These are phyloP conservation scores for Massarina eburnea DNA, from an alignment of 2,329 filamentous ascomycete species.

Conservation along the genomic window DNA sequence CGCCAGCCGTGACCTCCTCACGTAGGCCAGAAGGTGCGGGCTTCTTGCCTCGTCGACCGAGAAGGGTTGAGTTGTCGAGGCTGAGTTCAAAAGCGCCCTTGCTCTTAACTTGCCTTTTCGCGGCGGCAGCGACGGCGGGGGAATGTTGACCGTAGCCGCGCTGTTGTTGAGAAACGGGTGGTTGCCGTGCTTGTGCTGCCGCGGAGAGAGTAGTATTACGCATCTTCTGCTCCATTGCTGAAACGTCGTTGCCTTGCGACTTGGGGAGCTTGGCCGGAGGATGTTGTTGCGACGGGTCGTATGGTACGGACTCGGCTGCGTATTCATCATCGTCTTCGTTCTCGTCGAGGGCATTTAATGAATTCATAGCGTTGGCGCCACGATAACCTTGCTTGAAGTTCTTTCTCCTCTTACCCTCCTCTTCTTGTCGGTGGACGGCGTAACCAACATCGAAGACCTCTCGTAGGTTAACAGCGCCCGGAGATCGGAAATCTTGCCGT, in stretches of 20 bases:
- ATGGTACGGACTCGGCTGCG: constrained; percentile 61
- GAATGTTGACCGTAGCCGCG: constrained; percentile 89
- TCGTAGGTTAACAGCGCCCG: constrained; percentile 89
- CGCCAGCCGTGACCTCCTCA: constrained; percentile 42
- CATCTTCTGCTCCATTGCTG: constrained; percentile 83
- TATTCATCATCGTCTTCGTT: constrained; percentile 68
- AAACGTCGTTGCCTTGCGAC: constrained; percentile 62
- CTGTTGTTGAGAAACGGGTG: constrained; percentile 50
- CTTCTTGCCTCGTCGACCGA: constrained; percentile 69
- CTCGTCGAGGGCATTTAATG: constrained; percentile 66
- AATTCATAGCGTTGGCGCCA: constrained; percentile 64
- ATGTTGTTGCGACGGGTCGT: constrained; percentile 50
- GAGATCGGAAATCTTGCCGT: constrained; percentile 90
- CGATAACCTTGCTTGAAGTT: constrained; percentile 73
- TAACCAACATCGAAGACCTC: constrained; percentile 99
- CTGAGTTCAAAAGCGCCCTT: constrained; percentile 90
- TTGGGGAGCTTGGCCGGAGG: constrained; percentile 69
- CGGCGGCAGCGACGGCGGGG: constrained; percentile 78
- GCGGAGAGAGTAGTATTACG: constrained; percentile 75
- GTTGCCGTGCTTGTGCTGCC: constrained; percentile 63
- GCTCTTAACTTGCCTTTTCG: constrained; percentile 75
- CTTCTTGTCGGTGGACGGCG: constrained; percentile 93
- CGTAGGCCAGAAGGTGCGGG: constrained; percentile 49
- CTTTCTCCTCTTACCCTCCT: constrained; percentile 89
- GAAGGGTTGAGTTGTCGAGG: constrained; percentile 83